Evolutionary conservation across 257 asterid genomes (phyloP), one percentile per base, ranked within the genome.

Genomic region (Fraxinus anomala): DNA sequence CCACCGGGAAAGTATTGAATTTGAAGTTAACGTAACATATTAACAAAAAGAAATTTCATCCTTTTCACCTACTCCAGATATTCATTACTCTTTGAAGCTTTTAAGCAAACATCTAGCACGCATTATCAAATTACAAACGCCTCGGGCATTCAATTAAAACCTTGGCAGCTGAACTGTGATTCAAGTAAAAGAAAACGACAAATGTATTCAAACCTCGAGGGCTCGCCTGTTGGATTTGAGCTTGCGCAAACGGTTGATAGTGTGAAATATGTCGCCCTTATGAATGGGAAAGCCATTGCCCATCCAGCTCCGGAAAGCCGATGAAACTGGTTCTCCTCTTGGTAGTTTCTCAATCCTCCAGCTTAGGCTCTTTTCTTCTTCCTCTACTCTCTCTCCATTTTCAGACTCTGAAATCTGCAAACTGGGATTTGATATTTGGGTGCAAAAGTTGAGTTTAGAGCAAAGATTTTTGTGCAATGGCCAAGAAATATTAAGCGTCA

Each of bases 231-330:
- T 84, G 73, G 92, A 79, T 59, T 89, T 87, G 77, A 86, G 86
- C 85, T 90, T 85, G 51, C 99, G 92, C 81, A 94, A 81, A 74
- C 97, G 97, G 81, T 89, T 90, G 83, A 94, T 85, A 1, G 87
- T 33, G 36, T 92, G 97, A 76, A 91, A 92, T 76, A 92, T 83
- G 6, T 94, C 91, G 78, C 95, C 94, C 72, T 92, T 87, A 73
- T 86, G 94, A 80, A 94, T 73, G 70, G 99, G 96, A 19, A 90
- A 79, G 37, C 99, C 99, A 83, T 94, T 94, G 72, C 97, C 96
- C 99, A 92, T 94, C 99, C 97, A 94, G 82, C 92, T 76, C 80
- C 82, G 97, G 83, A 94, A 94, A 71, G 99, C 97, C 68, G 89
- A 82, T 47, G 87, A 84, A 51, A 94, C 86, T 14, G 92, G 72